Conservation (phyloP, 495 filamentous ascomycete genomes). For the Lentithecium fluviatile region DNA sequence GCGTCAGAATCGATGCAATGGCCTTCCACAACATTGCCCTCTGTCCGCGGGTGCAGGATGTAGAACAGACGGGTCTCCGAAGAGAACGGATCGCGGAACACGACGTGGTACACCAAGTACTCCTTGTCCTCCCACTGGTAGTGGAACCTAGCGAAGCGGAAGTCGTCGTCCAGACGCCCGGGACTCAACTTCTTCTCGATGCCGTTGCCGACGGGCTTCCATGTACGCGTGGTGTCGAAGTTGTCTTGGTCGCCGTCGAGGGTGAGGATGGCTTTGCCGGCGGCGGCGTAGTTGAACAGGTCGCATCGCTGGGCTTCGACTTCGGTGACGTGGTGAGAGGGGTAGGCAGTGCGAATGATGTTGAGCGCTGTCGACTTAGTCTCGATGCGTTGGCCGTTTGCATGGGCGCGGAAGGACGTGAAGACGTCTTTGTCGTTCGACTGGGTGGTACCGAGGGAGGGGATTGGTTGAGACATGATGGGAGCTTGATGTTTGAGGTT, state of each 20-base stretch:
- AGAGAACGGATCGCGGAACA: constrained; percentile 8
- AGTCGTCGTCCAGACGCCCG: constrained; percentile 13
- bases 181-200: constrained; percentile 24
- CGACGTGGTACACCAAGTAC: constrained; percentile 29
- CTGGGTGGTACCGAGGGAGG: constrained; percentile 1
- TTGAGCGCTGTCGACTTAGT: constrained; percentile 15
- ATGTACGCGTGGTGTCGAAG: constrained; percentile 28
- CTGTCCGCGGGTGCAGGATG: constrained; percentile 1
- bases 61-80: constrained; percentile 9
- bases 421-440: constrained; percentile 10
- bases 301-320: constrained; percentile 17
- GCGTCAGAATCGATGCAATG: constrained; percentile 22
- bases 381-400: constrained; percentile 8
- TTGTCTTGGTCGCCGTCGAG: constrained; percentile 12
- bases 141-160: constrained; percentile 23
- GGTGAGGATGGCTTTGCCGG: constrained; percentile 34
- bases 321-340: constrained; percentile 34
- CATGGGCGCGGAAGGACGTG: constrained; percentile 14
- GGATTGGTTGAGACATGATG: constrained; percentile 12
- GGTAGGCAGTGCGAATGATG: constrained; percentile 34
- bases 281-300: constrained; percentile 37
- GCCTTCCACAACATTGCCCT: constrained; percentile 7
- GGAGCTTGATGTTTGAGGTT: not conserved
- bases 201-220: constrained; percentile 22
- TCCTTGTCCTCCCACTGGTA: constrained; percentile 30